Evolutionary conservation across 768 basidiomycete genomes (phyloP).

Genomic region (Suillus weaverae): DNA sequence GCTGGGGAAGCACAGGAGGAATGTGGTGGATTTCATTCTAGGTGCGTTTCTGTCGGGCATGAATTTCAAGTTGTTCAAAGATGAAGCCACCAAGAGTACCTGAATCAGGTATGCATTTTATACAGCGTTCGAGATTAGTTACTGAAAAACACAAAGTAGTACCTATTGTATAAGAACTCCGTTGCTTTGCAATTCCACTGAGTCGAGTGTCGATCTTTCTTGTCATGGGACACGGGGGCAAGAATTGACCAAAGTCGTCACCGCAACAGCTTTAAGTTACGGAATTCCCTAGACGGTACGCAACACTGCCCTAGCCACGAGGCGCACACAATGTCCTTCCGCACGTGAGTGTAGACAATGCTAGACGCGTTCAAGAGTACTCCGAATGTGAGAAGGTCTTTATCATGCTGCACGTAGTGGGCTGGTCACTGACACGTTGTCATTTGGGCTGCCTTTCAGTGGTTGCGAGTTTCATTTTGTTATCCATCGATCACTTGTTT

Average conservation of each 20-base stretch:
- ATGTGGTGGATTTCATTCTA: slow-evolving; percentile 1
- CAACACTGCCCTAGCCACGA: not conserved
- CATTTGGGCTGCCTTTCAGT: too few relatives aligned
- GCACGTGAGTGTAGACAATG: not conserved
- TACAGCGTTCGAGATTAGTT: not conserved
- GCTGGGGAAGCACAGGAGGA: slow-evolving; percentile 10
- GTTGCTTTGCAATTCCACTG: not conserved
- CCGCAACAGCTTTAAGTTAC: not conserved
- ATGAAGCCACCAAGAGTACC: not conserved
- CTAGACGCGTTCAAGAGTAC: not conserved
- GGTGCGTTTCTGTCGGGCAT: not conserved
- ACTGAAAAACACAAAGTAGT: not conserved
- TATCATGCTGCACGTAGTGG: not conserved
- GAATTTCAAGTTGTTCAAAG: not conserved
- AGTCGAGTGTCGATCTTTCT: not conserved
- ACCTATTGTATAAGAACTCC: not conserved
- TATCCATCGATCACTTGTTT: not conserved
- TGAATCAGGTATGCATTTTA: not conserved
- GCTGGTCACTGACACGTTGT: too few relatives aligned
- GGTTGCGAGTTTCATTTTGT: not conserved
- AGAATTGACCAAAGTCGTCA: not conserved
- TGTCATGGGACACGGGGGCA: not conserved
- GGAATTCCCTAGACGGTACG: not conserved
- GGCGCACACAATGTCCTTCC: not conserved
- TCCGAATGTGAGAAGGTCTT: not conserved